Percentiles rank a stretch among this genome's conserved stretches.
phyloP scores from a whole-genome alignment of 768 basidiomycete species.

The Xanthoconium purpureum region DNA sequence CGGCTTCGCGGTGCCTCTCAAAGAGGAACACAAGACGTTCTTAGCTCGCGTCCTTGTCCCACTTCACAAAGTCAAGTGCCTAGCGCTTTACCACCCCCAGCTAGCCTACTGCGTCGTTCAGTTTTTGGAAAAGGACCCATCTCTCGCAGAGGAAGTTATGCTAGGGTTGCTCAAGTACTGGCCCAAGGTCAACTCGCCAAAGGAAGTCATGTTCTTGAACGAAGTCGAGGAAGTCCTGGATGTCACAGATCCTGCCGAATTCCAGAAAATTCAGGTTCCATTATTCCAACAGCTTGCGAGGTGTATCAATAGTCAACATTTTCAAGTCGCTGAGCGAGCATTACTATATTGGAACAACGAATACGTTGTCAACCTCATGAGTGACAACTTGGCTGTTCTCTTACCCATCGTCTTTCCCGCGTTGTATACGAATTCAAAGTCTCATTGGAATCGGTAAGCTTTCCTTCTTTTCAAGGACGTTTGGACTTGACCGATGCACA shows the following conservation, averaged over 20 bases:
- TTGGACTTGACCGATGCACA: conserved; percentile 33
- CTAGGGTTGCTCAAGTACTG: conserved; percentile 94
- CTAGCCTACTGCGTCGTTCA: conserved; percentile 99
- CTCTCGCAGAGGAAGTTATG: conserved; percentile 93
- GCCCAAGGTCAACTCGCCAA: conserved; percentile 99
- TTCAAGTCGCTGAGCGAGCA: conserved; percentile 98
- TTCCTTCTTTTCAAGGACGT: not conserved
- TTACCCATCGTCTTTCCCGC: conserved; percentile 97
- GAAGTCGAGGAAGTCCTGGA: conserved; percentile 99
- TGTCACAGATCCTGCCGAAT: conserved; percentile 95
- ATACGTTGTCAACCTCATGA: conserved; percentile 99
- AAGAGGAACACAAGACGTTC: conserved; percentile 99
- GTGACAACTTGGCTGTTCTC: conserved; percentile 84
- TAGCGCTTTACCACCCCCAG: conserved; percentile 99
- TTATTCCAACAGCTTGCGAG: conserved; percentile 92
- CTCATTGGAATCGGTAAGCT: conserved; percentile 96
- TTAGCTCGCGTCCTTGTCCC: conserved; percentile 91
- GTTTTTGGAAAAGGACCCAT: conserved; percentile 94
- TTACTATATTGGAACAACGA: conserved; percentile 99
- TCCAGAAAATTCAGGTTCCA: conserved; percentile 90
- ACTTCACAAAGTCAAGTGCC: conserved; percentile 94
- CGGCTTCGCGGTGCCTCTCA: conserved; percentile 95
- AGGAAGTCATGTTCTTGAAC: conserved; percentile 99
- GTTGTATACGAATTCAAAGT: conserved; percentile 91
- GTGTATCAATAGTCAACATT: conserved; percentile 99